Percentiles rank a stretch among this genome's conserved stretches.
Evolutionary conservation across 257 asterid species (phyloP).

Genomic region (Solanum neorickii): DNA sequence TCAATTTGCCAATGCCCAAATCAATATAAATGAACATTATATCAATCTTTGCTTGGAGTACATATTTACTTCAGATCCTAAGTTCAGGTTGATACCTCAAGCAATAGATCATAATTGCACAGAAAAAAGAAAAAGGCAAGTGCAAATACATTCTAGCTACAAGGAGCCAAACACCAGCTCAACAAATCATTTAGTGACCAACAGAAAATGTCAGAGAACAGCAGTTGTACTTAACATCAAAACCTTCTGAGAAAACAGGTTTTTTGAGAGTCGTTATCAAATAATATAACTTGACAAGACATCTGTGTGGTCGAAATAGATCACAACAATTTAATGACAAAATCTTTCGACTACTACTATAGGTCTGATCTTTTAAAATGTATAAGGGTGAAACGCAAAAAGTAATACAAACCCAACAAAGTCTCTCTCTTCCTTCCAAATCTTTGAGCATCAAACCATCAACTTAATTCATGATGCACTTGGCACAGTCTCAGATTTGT

Average conservation of each 20-base stretch:
- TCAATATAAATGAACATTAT: background rate
- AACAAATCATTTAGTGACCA: background rate
- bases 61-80: background rate
- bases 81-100: background rate
- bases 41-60: background rate
- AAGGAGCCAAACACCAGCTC: background rate
- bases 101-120: background rate
- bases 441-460: background rate
- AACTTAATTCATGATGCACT: conserved; percentile 7
- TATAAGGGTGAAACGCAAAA: background rate
- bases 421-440: background rate
- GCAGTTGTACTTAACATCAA: background rate
- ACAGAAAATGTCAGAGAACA: background rate
- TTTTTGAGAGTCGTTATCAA: background rate
- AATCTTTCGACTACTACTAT: background rate
- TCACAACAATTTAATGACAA: background rate
- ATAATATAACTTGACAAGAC: background rate
- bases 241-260: conserved; percentile 20
- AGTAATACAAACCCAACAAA: background rate
- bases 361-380: background rate
- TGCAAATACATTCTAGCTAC: background rate
- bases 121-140: background rate
- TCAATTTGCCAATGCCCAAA: background rate
- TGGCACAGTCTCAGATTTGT: conserved; percentile 28
- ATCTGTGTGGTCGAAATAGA: background rate